Percentiles rank a stretch among this genome's conserved stretches.
phyloP scores from a whole-genome alignment of 805 yeast species.

The Sungouiozyma ichnusensis region DNA sequence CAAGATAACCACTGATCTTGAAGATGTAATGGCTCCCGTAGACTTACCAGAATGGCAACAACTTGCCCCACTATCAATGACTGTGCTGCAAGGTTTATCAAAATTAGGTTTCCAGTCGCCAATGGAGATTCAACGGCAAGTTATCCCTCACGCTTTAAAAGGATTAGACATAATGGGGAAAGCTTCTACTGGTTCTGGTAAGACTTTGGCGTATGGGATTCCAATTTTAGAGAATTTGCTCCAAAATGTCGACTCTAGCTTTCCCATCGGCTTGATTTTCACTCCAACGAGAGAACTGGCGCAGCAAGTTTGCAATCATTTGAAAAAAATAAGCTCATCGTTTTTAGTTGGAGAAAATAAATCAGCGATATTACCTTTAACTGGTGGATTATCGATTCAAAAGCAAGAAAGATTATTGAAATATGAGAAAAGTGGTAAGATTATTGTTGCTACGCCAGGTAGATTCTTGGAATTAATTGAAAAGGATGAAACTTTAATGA shows the following conservation, averaged over 20 bases:
- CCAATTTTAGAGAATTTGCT: constrained; percentile 68
- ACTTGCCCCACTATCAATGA: constrained; percentile 36
- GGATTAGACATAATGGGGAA: constrained; percentile 87
- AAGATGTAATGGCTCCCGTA: constrained; percentile 29
- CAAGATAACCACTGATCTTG: constrained; percentile 11
- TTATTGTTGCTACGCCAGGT: constrained; percentile 93
- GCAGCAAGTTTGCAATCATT: constrained; percentile 80
- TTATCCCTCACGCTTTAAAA: constrained; percentile 63
- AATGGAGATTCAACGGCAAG: constrained; percentile 68
- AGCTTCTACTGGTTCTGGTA: constrained; percentile 97
- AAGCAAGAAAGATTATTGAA: constrained; percentile 77
- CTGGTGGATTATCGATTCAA: constrained; percentile 93
- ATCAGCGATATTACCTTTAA: constrained; percentile 60
- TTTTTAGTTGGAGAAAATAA: constrained; percentile 36
- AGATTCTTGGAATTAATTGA: constrained; percentile 75
- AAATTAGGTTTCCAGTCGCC: constrained; percentile 54
- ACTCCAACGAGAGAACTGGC: constrained; percentile 97
- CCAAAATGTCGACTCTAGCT: constrained; percentile 3
- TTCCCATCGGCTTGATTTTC: constrained; percentile 69
- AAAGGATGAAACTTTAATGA: constrained; percentile 37
- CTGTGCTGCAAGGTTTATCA: constrained; percentile 51
- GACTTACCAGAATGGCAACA: constrained; percentile 54
- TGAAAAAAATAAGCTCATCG: constrained; percentile 36
- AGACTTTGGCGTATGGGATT: constrained; percentile 89
- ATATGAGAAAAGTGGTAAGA: constrained; percentile 54